A percentile compares a stretch with the other conserved stretches of the same genome.
phyloP scores from a whole-genome alignment of 2,329 filamentous ascomycete species.

The Aspergillus luchuensis region DNA sequence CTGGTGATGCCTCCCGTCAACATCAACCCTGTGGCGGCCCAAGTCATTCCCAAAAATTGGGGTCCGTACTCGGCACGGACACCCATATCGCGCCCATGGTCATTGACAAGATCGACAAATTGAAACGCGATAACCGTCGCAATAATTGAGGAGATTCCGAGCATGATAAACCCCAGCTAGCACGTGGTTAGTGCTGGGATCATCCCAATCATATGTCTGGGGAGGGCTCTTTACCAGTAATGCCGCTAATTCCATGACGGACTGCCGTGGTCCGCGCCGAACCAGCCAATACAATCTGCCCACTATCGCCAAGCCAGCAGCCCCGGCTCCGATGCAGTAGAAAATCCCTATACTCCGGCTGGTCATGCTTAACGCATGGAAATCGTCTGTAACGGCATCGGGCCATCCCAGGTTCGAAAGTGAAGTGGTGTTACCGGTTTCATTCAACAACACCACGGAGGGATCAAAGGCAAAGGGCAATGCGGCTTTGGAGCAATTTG shows the following conservation, averaged over 20 bases:
- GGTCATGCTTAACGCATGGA: conserved; percentile 54
- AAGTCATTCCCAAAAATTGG: conserved; percentile 62
- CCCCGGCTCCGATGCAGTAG: conserved; percentile 60
- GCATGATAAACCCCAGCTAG: conserved; percentile 57
- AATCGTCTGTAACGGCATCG: conserved; percentile 55
- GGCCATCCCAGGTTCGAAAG: conserved; percentile 60
- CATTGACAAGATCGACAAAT: conserved; percentile 55
- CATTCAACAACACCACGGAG: conserved; percentile 50
- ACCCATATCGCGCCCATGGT: conserved; percentile 54
- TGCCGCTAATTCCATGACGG: conserved; percentile 54
- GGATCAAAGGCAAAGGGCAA: conserved; percentile 62
- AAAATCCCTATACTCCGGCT: conserved; percentile 59
- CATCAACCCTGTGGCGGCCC: conserved; percentile 53
- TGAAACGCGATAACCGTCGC: conserved; percentile 64
- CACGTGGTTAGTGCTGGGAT: neutral
- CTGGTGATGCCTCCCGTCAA: conserved; percentile 34
- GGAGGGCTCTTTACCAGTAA: conserved; percentile 40
- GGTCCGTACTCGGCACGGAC: conserved; percentile 53
- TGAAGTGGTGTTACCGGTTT: conserved; percentile 53
- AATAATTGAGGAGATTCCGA: conserved; percentile 74
- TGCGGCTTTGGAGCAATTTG: conserved; percentile 55
- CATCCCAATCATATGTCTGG: neutral
- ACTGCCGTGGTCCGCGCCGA: conserved; percentile 47
- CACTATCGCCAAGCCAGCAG: conserved; percentile 55
- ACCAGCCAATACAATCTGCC: conserved; percentile 50